Conservation (phyloP, 371 early-diverging fungal species). For the Mucor lusitanicus region DNA sequence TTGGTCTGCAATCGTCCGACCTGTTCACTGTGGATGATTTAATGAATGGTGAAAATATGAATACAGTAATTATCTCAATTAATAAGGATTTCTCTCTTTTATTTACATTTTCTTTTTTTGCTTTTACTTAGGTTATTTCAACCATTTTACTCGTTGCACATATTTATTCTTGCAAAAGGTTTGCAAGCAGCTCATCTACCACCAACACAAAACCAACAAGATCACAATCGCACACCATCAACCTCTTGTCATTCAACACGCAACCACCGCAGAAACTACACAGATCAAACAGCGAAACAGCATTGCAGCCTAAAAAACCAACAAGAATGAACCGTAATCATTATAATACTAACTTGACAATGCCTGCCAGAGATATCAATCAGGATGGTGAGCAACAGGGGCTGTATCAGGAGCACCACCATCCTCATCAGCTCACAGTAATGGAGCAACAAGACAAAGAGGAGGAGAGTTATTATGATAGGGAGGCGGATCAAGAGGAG, state of each 20-base stretch:
- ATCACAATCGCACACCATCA: constrained; percentile 7
- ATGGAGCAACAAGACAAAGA: too few species aligned
- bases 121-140: constrained; percentile 7
- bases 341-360: background rate
- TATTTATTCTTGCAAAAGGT: constrained; percentile 13
- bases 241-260: background rate
- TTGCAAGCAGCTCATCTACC: constrained; percentile 2
- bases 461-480: too few species aligned
- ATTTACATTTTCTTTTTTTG: background rate
- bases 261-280: background rate
- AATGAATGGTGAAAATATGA: constrained; percentile 31
- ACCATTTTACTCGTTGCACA: constrained; percentile 17
- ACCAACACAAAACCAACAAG: background rate
- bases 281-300: constrained; percentile 9
- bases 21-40: constrained; percentile 34
- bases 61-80: constrained; percentile 23
- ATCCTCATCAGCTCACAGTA: too few species aligned
- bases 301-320: background rate
- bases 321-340: background rate
- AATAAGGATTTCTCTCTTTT: background rate
- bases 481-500: background rate
- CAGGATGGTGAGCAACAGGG: constrained; percentile 73
- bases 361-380: constrained; percentile 70
- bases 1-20: constrained; percentile 26
- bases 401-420: background rate